Evolutionary conservation across 306 rosid species (phyloP), one percentile per base, ranked within the genome.

Genomic region (Malus orientalis): DNA sequence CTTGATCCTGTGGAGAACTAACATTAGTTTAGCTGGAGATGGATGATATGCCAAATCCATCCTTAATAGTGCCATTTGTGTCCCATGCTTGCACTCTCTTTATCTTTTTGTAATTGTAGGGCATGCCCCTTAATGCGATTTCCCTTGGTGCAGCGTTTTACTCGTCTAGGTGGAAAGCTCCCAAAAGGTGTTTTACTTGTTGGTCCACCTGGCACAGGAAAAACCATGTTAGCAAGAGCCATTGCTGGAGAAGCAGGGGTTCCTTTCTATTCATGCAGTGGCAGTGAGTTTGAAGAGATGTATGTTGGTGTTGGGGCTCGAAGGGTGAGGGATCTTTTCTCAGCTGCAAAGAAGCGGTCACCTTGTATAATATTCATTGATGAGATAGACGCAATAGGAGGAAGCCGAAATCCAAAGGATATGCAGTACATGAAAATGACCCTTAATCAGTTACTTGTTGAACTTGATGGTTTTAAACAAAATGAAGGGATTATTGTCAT

Each of bases 171-270:
- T 32, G 99, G 99, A 38, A 92, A 91, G 87, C 93, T 95, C 38
- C 97, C 98, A 12, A 91, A 95, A 87, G 99, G 99, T 81, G 92
- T 92, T 76, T 85, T 95, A 82, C 99, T 95, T 70, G 92, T 92
- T 82, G 99, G 99, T 68, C 97, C 96, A 23, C 96, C 99, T 64
- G 99, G 99, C 42, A 95, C 97, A 20, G 98, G 98, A 22, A 95
- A 92, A 84, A 95, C 99, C 42, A 92, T 95, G 99, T 67, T 95
- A 85, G 99, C 98, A 54, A 87, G 93, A 86, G 97, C 99, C 53
- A 89, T 95, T 74, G 99, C 99, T 74, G 98, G 98, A 73, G 99
- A 95, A 89, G 97, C 97, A 44, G 96, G 91, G 76, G 98, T 95
- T 55, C 99, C 99, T 27, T 90, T 95, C 96, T 95, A 91, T 75